Base-by-base conservation (phyloP, 1,139 yeast species). In the Sugiyamaella xylanicola region DNA sequence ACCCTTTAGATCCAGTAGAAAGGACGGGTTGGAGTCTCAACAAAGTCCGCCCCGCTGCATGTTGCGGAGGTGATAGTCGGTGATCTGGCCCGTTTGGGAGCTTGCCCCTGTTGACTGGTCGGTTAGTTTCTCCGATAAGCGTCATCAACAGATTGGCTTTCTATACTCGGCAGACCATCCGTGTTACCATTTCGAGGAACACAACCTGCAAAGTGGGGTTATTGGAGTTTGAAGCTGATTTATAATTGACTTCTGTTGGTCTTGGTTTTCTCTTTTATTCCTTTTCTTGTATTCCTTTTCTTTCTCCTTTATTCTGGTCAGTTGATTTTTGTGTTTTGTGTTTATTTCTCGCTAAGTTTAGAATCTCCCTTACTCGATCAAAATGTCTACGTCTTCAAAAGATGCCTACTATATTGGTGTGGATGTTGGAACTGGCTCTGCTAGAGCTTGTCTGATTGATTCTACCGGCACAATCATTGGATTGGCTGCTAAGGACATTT, bases 351-450 rank as follows among this genome's bases (percentile, higher is more conserved):
- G n/a, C n/a, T n/a, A n/a, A n/a, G n/a, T n/a, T n/a, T n/a, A n/a
- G n/a, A n/a, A n/a, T n/a, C n/a, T n/a, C n/a, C 37, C 4, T 32
- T 8, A 11, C 5, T 32, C 15, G 37, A 4, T 4, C 37, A 21
- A 15, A 15, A 48, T 48, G 51, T 8, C 51, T 17, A 16, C 25
- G 2, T 36, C 51, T 20, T 17, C 19, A 15, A 2, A 22, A 17
- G 47, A 48, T 16, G 47, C 41, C 9, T 86, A 83, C 71, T 91
- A 86, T 67, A 83, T 92, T 51, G 98, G 98, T 58, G 96, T 93
- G 15, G 99, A 93, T 69, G 98, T 93, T 36, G 99, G 99, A 22
- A 92, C 99, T 0, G 99, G 98, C 16, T 87, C 96, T 2, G 97
- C 97, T 11, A 79, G 99, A 62, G 98, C 98, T 2, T 93, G 97